Evolutionary conservation across 306 rosid genomes (phyloP).

Genomic region (Citrullus amarus): DNA sequence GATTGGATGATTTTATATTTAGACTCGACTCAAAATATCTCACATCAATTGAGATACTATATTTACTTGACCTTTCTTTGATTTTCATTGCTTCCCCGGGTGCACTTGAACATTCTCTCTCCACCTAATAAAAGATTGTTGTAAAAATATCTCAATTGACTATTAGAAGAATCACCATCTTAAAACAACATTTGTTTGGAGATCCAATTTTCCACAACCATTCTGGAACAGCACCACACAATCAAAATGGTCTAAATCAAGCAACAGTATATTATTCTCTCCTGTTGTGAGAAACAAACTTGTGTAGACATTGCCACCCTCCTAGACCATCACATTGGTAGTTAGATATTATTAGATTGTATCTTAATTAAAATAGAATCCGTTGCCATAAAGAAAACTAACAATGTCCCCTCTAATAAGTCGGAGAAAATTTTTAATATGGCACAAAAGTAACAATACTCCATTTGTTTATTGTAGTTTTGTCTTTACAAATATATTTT

Average conservation of each 20-base stretch:
- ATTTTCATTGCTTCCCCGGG: background rate
- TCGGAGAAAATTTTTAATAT: background rate
- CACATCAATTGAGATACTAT: background rate
- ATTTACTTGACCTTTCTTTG: background rate
- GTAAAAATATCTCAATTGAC: background rate
- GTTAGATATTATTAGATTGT: background rate
- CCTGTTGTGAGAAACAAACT: background rate
- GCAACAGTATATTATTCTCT: background rate
- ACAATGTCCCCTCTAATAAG: background rate
- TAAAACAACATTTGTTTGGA: background rate
- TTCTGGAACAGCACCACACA: background rate
- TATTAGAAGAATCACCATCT: background rate
- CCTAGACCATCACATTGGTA: background rate
- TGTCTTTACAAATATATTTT: no score
- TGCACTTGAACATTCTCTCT: background rate
- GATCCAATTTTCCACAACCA: background rate
- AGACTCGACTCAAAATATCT: background rate
- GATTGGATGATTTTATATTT: background rate
- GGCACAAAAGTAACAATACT: background rate
- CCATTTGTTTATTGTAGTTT: no score
- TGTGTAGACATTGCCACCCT: background rate
- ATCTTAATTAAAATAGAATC: background rate
- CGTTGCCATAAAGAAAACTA: background rate
- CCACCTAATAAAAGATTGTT: background rate
- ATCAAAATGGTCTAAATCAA: conserved; percentile 2